phyloP scores from a whole-genome alignment of 1,139 yeast species.

The Debaryomyces fabryi region DNA sequence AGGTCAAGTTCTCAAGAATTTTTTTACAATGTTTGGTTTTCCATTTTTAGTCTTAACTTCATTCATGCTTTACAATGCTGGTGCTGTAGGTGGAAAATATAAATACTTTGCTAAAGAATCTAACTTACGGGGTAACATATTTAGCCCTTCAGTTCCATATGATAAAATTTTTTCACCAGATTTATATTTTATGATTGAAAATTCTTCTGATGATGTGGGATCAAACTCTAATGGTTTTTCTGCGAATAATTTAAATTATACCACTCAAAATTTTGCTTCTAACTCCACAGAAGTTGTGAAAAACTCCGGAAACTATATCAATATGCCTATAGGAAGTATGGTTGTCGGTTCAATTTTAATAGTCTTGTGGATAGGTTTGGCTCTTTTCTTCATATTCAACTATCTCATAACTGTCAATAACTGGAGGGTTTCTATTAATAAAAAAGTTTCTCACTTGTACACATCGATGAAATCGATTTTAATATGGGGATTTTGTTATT shows the following conservation, averaged over 20 bases:
- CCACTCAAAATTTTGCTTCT: neutral
- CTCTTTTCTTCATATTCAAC: slow-evolving; percentile 34
- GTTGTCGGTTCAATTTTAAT: slow-evolving; percentile 36
- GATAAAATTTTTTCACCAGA: slow-evolving; percentile 26
- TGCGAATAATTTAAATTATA: neutral
- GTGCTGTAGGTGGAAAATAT: slow-evolving; percentile 15
- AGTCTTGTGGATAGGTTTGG: slow-evolving; percentile 34
- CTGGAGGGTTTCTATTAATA: slow-evolving; percentile 20
- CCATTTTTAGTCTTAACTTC: slow-evolving; percentile 51
- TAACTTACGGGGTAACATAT: slow-evolving; percentile 26
- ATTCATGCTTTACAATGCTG: slow-evolving; percentile 36
- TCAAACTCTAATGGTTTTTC: neutral
- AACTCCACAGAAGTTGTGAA: neutral
- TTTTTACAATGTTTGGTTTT: slow-evolving; percentile 40
- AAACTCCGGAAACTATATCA: neutral
- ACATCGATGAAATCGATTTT: slow-evolving; percentile 51
- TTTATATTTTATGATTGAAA: neutral
- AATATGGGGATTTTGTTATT: slow-evolving; percentile 50
- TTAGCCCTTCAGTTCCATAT: slow-evolving; percentile 30
- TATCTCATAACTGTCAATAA: slow-evolving; percentile 28
- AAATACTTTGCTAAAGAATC: slow-evolving; percentile 19
- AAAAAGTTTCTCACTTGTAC: slow-evolving; percentile 41
- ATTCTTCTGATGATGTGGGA: neutral
- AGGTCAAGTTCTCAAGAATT: slow-evolving; percentile 39
- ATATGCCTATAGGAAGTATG: slow-evolving; percentile 18